These are phyloP conservation scores for Boletales sp. DNA, from an alignment of 768 basidiomycete genomes.

Conservation along the genomic window DNA sequence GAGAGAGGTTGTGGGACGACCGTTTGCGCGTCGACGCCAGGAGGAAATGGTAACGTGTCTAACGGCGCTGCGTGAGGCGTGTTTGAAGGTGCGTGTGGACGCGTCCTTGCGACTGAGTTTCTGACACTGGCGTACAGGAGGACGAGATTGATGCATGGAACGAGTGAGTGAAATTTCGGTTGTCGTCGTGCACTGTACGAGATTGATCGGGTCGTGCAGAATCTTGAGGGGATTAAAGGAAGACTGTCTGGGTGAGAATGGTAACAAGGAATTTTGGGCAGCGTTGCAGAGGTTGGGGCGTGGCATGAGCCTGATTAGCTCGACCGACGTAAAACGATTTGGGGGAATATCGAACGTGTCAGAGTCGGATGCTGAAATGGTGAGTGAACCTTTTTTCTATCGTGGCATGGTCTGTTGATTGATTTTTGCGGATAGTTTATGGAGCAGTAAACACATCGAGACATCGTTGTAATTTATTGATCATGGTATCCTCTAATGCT, in stretches of 20 bases:
- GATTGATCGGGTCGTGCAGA: slow-evolving; percentile 32
- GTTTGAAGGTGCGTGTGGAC: slow-evolving; percentile 48
- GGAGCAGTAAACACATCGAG: slow-evolving; percentile 10
- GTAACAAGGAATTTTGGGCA: slow-evolving; percentile 69
- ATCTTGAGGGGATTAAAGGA: slow-evolving; percentile 59
- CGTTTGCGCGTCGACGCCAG: slow-evolving; percentile 66
- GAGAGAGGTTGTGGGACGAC: slow-evolving; percentile 61
- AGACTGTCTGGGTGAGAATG: slow-evolving; percentile 50
- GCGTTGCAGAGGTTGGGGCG: slow-evolving; percentile 49
- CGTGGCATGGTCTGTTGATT: not conserved
- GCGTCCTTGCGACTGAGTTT: not conserved
- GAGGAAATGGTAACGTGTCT: slow-evolving; percentile 75
- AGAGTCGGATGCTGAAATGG: slow-evolving; percentile 53
- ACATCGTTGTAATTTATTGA: not conserved
- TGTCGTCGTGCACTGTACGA: not conserved
- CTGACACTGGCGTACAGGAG: slow-evolving; percentile 43
- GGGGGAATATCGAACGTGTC: slow-evolving; percentile 57
- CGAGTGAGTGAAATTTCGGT: slow-evolving; percentile 38
- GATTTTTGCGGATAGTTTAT: slow-evolving; percentile 20
- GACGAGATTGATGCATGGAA: slow-evolving; percentile 87
- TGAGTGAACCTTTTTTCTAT: slow-evolving; percentile 29
- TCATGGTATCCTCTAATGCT: no score
- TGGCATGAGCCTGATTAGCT: slow-evolving; percentile 56
- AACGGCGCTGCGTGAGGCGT: slow-evolving; percentile 59
- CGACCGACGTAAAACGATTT: slow-evolving; percentile 54